These are phyloP conservation scores for Ceratocystis variospora DNA, from an alignment of 2,329 filamentous ascomycete genomes.

Conservation along the genomic window DNA sequence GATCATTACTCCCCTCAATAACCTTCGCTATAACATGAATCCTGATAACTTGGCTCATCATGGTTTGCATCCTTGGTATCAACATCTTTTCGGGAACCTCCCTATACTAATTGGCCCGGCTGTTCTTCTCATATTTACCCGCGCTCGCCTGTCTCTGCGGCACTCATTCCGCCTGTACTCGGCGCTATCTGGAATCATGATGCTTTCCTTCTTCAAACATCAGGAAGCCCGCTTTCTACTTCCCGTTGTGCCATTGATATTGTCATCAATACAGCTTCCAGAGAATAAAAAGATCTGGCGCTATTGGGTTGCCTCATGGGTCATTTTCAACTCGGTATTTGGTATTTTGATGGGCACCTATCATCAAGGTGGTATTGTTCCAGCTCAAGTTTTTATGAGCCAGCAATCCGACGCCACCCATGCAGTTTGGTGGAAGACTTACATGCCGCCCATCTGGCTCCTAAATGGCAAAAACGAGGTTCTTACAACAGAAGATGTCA, in stretches of 20 bases:
- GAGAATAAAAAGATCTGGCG: constrained; percentile 36
- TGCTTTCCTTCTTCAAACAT: constrained; percentile 62
- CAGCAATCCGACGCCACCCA: constrained; percentile 54
- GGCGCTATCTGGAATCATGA: constrained; percentile 55
- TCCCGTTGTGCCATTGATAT: constrained; percentile 60
- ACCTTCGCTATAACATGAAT: constrained; percentile 59
- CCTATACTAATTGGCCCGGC: constrained; percentile 59
- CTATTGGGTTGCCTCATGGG: constrained; percentile 49
- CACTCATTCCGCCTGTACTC: constrained; percentile 52
- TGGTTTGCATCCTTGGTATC: constrained; percentile 66
- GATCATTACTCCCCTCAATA: constrained; percentile 64
- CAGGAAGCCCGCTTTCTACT: constrained; percentile 69
- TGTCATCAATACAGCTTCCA: constrained; percentile 58
- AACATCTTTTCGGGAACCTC: constrained; percentile 61
- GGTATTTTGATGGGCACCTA: constrained; percentile 67
- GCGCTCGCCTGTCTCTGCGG: constrained; percentile 44
- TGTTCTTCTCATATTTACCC: constrained; percentile 44
- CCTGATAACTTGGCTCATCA: constrained; percentile 59
- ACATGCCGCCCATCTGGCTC: constrained; percentile 68
- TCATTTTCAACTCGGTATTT: constrained; percentile 53
- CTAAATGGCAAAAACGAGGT: constrained; percentile 62
- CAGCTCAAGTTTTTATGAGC: constrained; percentile 61
- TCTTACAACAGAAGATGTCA: constrained; percentile 57
- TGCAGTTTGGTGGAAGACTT: constrained; percentile 76
- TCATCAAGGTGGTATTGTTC: constrained; percentile 66